Evolutionary conservation across 768 basidiomycete species (phyloP).

Genomic region (Tricholomella constricta): DNA sequence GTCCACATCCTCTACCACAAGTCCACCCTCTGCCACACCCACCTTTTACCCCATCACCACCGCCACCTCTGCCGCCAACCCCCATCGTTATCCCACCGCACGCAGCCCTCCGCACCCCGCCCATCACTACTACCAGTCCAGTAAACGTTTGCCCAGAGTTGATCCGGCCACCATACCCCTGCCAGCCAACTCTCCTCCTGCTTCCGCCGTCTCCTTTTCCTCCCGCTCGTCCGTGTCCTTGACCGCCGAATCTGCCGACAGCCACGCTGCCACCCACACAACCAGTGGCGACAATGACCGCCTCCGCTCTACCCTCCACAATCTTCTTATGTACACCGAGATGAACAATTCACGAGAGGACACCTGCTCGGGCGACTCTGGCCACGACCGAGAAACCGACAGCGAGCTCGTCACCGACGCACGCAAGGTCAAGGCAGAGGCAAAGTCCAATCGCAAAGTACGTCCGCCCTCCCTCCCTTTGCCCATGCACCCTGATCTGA

Average conservation of each 20-base stretch:
- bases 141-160: slow-evolving; percentile 27
- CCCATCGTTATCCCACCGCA: slow-evolving; percentile 49
- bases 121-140: slow-evolving; percentile 36
- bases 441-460: slow-evolving; percentile 89
- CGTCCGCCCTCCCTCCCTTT: slow-evolving; percentile 9
- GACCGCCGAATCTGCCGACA: slow-evolving; percentile 37
- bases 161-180: slow-evolving; percentile 62
- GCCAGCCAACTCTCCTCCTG: slow-evolving; percentile 63
- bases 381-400: slow-evolving; percentile 33
- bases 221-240: slow-evolving; percentile 61
- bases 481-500: neutral
- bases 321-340: slow-evolving; percentile 40
- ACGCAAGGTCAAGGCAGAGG: slow-evolving; percentile 64
- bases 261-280: slow-evolving; percentile 31
- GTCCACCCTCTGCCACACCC: slow-evolving; percentile 27
- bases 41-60: slow-evolving; percentile 61
- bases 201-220: slow-evolving; percentile 74
- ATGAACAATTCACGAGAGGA: slow-evolving; percentile 24
- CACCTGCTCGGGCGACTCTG: slow-evolving; percentile 30
- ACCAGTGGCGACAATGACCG: slow-evolving; percentile 21
- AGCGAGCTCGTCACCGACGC: slow-evolving; percentile 38
- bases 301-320: slow-evolving; percentile 42
- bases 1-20: slow-evolving; percentile 44
- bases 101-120: slow-evolving; percentile 32
- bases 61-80: slow-evolving; percentile 55